Evolutionary conservation across 768 basidiomycete species (phyloP).

Genomic region (Lactarius evosmus): DNA sequence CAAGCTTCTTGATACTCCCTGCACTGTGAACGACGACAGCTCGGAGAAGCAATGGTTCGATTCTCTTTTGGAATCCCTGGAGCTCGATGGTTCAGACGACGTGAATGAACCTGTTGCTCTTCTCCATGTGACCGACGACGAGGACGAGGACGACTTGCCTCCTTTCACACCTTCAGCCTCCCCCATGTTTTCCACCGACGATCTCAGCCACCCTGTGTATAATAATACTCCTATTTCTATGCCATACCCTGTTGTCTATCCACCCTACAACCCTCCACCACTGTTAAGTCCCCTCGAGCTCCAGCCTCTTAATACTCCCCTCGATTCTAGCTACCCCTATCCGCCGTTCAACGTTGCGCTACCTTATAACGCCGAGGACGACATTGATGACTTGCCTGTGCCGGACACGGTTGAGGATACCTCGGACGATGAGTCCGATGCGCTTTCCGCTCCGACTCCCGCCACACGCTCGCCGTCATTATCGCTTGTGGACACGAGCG

Average conservation of each 20-base stretch:
- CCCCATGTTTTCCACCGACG: conserved; percentile 76
- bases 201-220: conserved; percentile 55
- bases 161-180: conserved; percentile 61
- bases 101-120: conserved; percentile 48
- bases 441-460: conserved; percentile 53
- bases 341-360: conserved; percentile 51
- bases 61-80: conserved; percentile 70
- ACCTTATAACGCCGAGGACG: conserved; percentile 60
- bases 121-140: conserved; percentile 57
- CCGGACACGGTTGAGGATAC: conserved; percentile 82
- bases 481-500: conserved; percentile 42
- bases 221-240: conserved; percentile 46
- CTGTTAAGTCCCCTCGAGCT: conserved; percentile 50
- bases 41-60: conserved; percentile 83
- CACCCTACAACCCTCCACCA: conserved; percentile 57
- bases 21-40: conserved; percentile 38
- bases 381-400: conserved; percentile 64
- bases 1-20: conserved; percentile 43
- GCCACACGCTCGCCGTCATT: conserved; percentile 56
- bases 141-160: conserved; percentile 61
- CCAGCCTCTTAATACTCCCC: conserved; percentile 41
- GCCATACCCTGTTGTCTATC: conserved; percentile 65
- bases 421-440: conserved; percentile 83
- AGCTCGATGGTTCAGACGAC: conserved; percentile 61
- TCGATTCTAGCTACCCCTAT: conserved; percentile 33